A percentile compares a stretch with the other conserved stretches of the same genome.
Evolutionary conservation across 257 asterid species (phyloP).

Genomic region (Solanum ahanhuiri): DNA sequence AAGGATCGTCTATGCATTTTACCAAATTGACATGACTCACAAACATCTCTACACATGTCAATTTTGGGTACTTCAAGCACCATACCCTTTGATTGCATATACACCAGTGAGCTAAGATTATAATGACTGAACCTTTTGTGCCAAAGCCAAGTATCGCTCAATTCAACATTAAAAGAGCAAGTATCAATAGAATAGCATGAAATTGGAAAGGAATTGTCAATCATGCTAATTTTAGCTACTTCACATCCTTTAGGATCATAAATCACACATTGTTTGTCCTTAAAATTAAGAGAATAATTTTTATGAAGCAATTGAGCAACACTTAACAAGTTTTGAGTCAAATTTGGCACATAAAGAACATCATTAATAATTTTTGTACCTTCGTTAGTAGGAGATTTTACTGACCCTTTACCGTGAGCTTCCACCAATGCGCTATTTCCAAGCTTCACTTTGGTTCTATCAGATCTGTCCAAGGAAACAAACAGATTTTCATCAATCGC

Average conservation of each 20-base stretch:
- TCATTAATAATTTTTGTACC: neutral
- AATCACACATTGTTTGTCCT: neutral
- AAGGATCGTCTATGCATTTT: neutral
- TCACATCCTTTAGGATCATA: neutral
- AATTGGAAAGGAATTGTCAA: neutral
- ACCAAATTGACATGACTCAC: neutral
- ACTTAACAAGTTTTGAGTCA: neutral
- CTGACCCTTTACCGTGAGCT: neutral
- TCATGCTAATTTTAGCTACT: neutral
- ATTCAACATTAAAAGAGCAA: neutral
- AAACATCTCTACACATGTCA: neutral
- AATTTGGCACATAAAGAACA: neutral
- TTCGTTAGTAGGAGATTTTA: neutral
- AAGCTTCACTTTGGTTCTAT: neutral
- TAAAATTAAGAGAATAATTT: neutral
- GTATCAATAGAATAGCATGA: neutral
- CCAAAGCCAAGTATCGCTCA: neutral
- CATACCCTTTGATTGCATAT: neutral
- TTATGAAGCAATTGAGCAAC: neutral
- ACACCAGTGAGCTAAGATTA: neutral
- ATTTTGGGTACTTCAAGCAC: neutral
- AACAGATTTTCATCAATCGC: neutral
- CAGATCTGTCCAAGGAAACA: neutral
- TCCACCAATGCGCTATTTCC: neutral
- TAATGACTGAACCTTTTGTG: neutral